A percentile compares a stretch with the other conserved stretches of the same genome.
phyloP scores from a whole-genome alignment of 1,139 yeast species.

The Yamadazyma pseudoaaseri region DNA sequence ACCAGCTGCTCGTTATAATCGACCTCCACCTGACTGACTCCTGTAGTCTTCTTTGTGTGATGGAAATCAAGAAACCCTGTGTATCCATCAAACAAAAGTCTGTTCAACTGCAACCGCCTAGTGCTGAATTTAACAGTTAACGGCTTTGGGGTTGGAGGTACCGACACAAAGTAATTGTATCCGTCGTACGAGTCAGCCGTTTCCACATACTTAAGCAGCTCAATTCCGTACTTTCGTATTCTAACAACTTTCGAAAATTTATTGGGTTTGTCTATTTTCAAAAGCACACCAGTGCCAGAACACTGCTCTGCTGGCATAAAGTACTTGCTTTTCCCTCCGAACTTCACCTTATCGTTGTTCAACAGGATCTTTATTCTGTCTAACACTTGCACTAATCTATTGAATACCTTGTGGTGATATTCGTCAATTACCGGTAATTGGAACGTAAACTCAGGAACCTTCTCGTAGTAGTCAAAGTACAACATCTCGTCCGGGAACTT shows the following conservation, averaged over 20 bases:
- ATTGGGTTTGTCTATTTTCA: conserved; percentile 32
- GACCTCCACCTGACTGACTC: not conserved
- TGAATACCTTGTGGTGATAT: conserved; percentile 6
- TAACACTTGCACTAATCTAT: conserved; percentile 22
- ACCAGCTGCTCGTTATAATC: conserved; percentile 1
- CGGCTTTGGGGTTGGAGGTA: not conserved
- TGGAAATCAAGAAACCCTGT: not conserved
- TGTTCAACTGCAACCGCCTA: not conserved
- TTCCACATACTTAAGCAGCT: conserved; percentile 2
- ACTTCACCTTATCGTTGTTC: conserved; percentile 16
- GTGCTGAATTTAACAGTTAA: not conserved
- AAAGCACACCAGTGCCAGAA: conserved; percentile 13
- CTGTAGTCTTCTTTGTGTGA: not conserved
- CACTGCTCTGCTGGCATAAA: conserved; percentile 14
- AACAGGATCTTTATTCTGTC: conserved; percentile 18
- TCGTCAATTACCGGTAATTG: conserved; percentile 1
- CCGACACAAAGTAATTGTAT: conserved; percentile 4
- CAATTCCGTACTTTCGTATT: conserved; percentile 26
- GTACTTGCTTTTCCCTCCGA: conserved; percentile 33
- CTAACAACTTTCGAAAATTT: conserved; percentile 23
- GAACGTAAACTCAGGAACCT: conserved; percentile 2
- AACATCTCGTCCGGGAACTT: not conserved
- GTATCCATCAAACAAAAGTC: conserved; percentile 5
- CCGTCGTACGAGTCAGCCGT: not conserved
- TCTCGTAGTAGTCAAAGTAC: conserved; percentile 3